These are phyloP conservation scores for Panaeolus cyanescens DNA, from an alignment of 768 basidiomycete species.

Conservation along the genomic window DNA sequence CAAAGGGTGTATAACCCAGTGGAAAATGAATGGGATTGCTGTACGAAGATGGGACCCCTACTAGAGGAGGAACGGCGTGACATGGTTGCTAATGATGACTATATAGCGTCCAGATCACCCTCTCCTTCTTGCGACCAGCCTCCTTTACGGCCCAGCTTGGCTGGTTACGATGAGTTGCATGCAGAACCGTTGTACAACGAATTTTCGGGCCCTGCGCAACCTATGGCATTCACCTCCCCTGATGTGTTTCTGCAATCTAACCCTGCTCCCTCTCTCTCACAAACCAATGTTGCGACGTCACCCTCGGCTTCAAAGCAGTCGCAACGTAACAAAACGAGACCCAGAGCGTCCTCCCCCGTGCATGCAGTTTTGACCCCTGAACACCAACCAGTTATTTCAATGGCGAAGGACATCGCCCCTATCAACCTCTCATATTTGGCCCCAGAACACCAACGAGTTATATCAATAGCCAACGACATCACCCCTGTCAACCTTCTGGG, in stretches of 20 bases:
- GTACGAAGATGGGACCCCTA: background rate
- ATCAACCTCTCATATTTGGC: background rate
- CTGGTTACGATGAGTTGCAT: background rate
- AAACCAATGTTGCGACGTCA: too few relatives aligned
- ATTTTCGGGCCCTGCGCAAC: too few relatives aligned
- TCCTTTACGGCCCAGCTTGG: background rate
- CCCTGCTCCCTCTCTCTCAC: too few relatives aligned
- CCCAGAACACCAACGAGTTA: background rate
- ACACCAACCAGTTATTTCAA: background rate
- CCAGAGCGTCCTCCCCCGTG: too few relatives aligned
- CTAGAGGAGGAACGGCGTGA: background rate
- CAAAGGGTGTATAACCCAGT: background rate
- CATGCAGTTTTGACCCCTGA: background rate
- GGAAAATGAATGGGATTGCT: background rate
- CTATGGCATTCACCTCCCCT: too few relatives aligned
- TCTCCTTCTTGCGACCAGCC: background rate
- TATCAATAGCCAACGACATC: background rate
- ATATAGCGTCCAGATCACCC: background rate
- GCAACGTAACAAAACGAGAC: too few relatives aligned
- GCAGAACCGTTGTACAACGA: too few relatives aligned
- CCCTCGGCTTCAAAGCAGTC: too few relatives aligned
- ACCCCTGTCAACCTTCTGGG: background rate
- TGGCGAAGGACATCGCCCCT: background rate
- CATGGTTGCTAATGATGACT: background rate
- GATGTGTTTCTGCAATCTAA: too few relatives aligned